Conservation (phyloP, 2,329 filamentous ascomycete species). For the Neopestalotiopsis sp. region DNA sequence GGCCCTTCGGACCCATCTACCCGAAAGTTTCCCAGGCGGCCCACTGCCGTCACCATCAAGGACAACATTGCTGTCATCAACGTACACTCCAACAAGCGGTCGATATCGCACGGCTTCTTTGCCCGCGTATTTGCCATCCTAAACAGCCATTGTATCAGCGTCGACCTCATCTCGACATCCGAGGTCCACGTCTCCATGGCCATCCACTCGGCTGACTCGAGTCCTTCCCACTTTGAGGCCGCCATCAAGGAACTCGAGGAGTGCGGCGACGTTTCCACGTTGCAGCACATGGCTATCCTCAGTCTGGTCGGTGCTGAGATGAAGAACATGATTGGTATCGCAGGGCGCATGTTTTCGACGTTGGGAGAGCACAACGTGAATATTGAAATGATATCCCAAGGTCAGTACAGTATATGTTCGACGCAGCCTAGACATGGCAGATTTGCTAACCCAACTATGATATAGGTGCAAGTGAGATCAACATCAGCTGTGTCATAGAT, state of each 20-base stretch:
- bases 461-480: constrained; percentile 94
- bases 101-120: constrained; percentile 94
- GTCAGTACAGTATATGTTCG: constrained; percentile 53
- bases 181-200: constrained; percentile 99
- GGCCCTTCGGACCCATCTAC: constrained; percentile 50
- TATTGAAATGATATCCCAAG: constrained; percentile 99
- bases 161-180: constrained; percentile 94
- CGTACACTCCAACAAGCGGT: constrained; percentile 96
- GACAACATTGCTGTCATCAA: constrained; percentile 97
- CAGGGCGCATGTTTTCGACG: constrained; percentile 92
- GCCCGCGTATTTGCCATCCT: constrained; percentile 92
- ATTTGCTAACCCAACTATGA: constrained; percentile 24
- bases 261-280: constrained; percentile 88
- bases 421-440: neutral
- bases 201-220: constrained; percentile 78
- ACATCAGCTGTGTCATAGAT: constrained; percentile 97
- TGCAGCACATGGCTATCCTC: constrained; percentile 92
- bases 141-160: constrained; percentile 84
- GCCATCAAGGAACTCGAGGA: constrained; percentile 76
- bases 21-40: constrained; percentile 70
- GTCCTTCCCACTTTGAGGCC: constrained; percentile 66
- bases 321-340: constrained; percentile 96
- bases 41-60: constrained; percentile 95
- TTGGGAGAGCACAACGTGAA: constrained; percentile 94
- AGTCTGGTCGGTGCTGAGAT: constrained; percentile 94